Evolutionary conservation across 495 filamentous ascomycete genomes (phyloP).

Genomic region (Penicillium simplicissimum): DNA sequence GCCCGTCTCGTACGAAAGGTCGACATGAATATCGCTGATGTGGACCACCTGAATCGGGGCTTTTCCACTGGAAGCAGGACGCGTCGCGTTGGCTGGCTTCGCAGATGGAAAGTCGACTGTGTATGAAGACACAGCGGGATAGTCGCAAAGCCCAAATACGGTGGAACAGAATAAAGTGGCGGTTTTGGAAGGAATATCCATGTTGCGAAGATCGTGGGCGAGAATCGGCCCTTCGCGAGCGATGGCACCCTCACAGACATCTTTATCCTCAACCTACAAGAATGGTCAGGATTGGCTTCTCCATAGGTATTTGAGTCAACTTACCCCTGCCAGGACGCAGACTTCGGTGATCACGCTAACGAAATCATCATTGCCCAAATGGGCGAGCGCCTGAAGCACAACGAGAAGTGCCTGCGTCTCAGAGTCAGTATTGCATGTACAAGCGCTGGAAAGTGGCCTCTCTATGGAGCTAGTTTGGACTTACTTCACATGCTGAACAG

Average conservation of each 20-base stretch:
- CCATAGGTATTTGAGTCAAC: background rate
- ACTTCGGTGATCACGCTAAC: slow-evolving; percentile 42
- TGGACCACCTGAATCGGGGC: slow-evolving; percentile 52
- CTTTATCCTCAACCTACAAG: slow-evolving; percentile 40
- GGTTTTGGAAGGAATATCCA: slow-evolving; percentile 48
- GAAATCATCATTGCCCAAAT: slow-evolving; percentile 45
- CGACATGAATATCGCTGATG: slow-evolving; percentile 56
- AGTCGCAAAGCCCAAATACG: slow-evolving; percentile 52
- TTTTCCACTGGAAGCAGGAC: slow-evolving; percentile 46
- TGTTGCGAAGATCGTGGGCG: slow-evolving; percentile 45
- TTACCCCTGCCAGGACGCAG: slow-evolving; percentile 44
- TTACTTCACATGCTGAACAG: slow-evolving; percentile 50
- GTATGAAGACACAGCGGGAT: slow-evolving; percentile 42
- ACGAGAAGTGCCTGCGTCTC: slow-evolving; percentile 37
- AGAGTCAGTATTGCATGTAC: background rate
- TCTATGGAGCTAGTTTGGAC: slow-evolving; percentile 3
- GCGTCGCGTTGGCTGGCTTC: slow-evolving; percentile 36
- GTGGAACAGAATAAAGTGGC: slow-evolving; percentile 49
- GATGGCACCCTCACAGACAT: slow-evolving; percentile 50
- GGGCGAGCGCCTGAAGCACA: slow-evolving; percentile 45
- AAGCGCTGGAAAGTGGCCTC: background rate
- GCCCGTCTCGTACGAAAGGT: slow-evolving; percentile 49
- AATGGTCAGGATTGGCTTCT: background rate
- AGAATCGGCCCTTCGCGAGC: slow-evolving; percentile 51
- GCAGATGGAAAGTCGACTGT: slow-evolving; percentile 46